Evolutionary conservation across 441 rosid species (phyloP), one percentile per base, ranked within the genome.

Genomic region (Lepidium campestre): DNA sequence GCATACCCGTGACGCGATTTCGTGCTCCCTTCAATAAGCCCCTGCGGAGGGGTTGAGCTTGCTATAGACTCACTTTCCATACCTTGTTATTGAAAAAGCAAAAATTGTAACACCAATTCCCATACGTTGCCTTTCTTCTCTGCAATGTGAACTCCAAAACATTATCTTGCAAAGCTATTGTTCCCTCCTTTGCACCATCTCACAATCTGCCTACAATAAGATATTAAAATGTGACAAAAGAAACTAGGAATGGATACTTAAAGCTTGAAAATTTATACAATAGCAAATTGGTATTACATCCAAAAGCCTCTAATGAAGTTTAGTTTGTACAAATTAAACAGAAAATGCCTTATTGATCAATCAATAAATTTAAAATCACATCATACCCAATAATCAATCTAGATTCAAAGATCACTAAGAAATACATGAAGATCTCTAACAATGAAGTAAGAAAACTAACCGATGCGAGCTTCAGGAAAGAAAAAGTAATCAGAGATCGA

Each of bases 1-100:
- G 62, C 49, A 74, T 86, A 93, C 97, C 98, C 98, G 44, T 85
- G 93, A 59, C 85, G 89, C 12, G 73, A 50, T 81, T 79, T 86
- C 45, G 78, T 82, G 68, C 45, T 75, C 50, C 80, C 83, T 63
- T 84, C 83, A n/a, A 53, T 27, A 60, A 72, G 71, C 72, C 94
- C 92, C 76, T 78, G 85, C 10, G 81, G 61, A 39, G 88, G 88
- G 72, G 84, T 70, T 60, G 87, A 76, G 47, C 78, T 64, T 23
- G 59, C 36, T 52, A 80, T 57, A 56, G 76, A 73, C 39, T 88
- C 90, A 86, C 89, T 78, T 83, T 86, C 89, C 99, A 93, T 93
- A 73, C 40, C 79, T 85, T 37, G 66, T 83, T 49, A 70, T 65
- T 70, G 77, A 63, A 70, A 42, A 58, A 72, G 71, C 72, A 79